Conservation (phyloP, 2,329 filamentous ascomycete genomes). For the Cladosporium halotolerans region DNA sequence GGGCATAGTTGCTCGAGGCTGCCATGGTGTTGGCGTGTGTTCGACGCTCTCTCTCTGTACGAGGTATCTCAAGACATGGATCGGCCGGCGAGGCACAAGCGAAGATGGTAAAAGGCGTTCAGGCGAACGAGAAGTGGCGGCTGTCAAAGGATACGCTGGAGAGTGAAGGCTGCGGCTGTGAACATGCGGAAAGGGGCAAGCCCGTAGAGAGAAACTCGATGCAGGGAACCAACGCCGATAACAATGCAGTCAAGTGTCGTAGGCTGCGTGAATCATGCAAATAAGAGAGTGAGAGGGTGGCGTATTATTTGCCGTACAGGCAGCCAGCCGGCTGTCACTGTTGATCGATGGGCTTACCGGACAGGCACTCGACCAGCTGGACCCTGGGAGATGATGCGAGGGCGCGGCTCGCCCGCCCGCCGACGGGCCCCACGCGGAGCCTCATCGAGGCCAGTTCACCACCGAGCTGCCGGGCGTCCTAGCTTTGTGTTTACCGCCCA, state of each 20-base stretch:
- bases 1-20: conserved; percentile 24
- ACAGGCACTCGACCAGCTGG: too few relatives aligned
- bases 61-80: neutral
- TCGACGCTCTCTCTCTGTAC: neutral
- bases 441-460: neutral
- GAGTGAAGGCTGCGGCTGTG: neutral
- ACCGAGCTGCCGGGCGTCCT: neutral
- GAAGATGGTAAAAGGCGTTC: neutral
- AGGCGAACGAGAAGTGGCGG: conserved; percentile 1
- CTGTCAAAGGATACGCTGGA: conserved; percentile 1
- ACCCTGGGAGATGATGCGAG: too few relatives aligned
- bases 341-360: too few relatives aligned
- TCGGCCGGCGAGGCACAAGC: neutral
- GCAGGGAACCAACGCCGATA: neutral
- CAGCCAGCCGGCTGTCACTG: too few relatives aligned
- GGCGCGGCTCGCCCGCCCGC: too few relatives aligned
- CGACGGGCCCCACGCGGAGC: neutral
- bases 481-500: conserved; percentile 11
- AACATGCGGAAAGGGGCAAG: neutral
- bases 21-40: conserved; percentile 15
- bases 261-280: neutral
- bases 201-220: neutral
- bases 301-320: too few relatives aligned
- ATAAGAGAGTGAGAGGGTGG: too few relatives aligned
- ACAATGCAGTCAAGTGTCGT: neutral